These are phyloP conservation scores for Usnea hakonensis DNA, from an alignment of 495 filamentous ascomycete genomes.

Conservation along the genomic window DNA sequence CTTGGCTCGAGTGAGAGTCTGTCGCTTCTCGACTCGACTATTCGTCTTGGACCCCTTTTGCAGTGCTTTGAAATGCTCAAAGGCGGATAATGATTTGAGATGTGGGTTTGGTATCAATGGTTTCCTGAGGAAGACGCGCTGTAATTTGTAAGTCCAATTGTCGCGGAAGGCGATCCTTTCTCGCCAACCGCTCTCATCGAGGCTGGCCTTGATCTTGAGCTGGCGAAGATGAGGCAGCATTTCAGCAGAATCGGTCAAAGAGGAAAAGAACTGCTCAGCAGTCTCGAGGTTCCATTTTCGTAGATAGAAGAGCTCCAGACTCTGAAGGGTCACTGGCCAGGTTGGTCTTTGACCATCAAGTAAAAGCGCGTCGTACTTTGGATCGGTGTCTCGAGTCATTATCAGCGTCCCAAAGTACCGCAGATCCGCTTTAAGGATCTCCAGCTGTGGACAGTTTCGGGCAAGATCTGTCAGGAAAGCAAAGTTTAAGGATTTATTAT, in stretches of 20 bases:
- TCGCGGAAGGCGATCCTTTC: slow-evolving; percentile 66
- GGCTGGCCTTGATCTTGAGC: slow-evolving; percentile 61
- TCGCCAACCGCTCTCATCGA: slow-evolving; percentile 59
- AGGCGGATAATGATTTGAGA: slow-evolving; percentile 22
- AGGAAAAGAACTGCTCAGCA: slow-evolving; percentile 68
- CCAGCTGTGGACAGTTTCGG: slow-evolving; percentile 56
- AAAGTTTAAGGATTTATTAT: slow-evolving; percentile 70
- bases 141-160: slow-evolving; percentile 59
- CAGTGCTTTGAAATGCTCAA: slow-evolving; percentile 30
- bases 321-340: slow-evolving; percentile 64
- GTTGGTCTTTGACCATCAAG: slow-evolving; percentile 51
- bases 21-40: background rate
- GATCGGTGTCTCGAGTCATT: slow-evolving; percentile 59
- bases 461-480: slow-evolving; percentile 58
- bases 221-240: slow-evolving; percentile 54
- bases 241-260: slow-evolving; percentile 60
- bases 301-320: slow-evolving; percentile 65
- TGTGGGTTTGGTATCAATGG: slow-evolving; percentile 42
- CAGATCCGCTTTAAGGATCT: slow-evolving; percentile 63
- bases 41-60: background rate
- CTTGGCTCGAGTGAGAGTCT: background rate
- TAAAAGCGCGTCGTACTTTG: slow-evolving; percentile 60
- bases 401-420: slow-evolving; percentile 51
- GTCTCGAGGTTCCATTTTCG: slow-evolving; percentile 57
- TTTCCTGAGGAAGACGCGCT: slow-evolving; percentile 55